Evolutionary conservation across 2,329 filamentous ascomycete species (phyloP), one percentile per base, ranked within the genome.

Genomic region (Tolypocladium nubicola): DNA sequence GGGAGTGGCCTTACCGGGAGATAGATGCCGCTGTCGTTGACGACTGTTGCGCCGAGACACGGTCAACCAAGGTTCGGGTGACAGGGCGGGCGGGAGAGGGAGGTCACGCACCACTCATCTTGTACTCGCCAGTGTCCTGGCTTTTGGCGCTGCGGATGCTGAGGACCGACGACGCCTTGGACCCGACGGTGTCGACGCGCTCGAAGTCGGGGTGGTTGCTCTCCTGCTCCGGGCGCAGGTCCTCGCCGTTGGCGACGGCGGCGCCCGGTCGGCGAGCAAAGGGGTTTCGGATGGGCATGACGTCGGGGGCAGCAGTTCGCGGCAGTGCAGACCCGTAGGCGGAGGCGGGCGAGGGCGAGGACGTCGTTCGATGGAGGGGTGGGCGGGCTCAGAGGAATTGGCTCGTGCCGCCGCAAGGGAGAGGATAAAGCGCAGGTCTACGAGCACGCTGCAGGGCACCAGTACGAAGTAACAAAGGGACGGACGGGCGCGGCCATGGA

Each of bases 11-110:
- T 74, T 85, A 94, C 90, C 65, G 93, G 93, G 64, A 97, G 83
- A 75, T 96, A 97, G 61, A 96, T 88, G 63, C 93, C 93, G 71
- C 89, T 95, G 73, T 96, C 92, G 70, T 96, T 95, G 71, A 97
- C 94, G 63, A 97, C 93, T 97, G 70, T 60, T 56, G 49, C 37
- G 54, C 52, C 35, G 55, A 58, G 58, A 54, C 52, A 63, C 58
- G 52, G 65, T 71, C 59, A 69, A 63, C 58, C 21, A 60, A 52
- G 13, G 5, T 8, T 23, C 53, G 59, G 59, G 65, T 65, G 63
- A 63, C 60, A 47, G 56, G 52, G 56, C n/a, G n/a, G n/a, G 40
- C 40, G 41, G 11, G 11, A 19, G 26, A 26, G 47, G 26, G 39
- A 55, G 37, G 58, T 60, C 52, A 72, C 84, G 67, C 81, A 90